These are phyloP conservation scores for Aphanocladium album DNA, from an alignment of 2,329 filamentous ascomycete genomes.

Conservation along the genomic window DNA sequence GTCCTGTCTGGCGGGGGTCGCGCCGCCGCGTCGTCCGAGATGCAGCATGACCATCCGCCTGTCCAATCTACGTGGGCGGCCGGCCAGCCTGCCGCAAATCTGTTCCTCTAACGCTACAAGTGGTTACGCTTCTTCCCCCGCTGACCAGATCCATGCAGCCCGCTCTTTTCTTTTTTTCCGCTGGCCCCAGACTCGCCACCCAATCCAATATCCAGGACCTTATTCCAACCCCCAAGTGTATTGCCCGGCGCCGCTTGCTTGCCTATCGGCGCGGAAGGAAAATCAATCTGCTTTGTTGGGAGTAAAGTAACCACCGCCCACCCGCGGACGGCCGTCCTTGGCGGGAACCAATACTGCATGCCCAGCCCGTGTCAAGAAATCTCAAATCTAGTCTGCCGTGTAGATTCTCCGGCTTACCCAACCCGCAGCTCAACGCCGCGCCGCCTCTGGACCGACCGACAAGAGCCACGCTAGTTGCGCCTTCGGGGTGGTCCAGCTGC, in stretches of 20 bases:
- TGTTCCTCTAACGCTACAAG: background rate
- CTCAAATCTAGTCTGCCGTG: background rate
- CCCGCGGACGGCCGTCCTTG: background rate
- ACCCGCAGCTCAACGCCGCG: constrained; percentile 5
- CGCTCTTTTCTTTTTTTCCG: background rate
- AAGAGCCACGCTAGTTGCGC: constrained; percentile 1
- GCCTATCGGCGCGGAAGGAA: background rate
- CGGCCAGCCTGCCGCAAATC: constrained; percentile 6
- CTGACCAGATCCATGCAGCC: background rate
- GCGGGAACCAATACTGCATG: background rate
- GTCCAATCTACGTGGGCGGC: background rate
- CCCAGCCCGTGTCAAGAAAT: background rate
- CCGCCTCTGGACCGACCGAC: background rate
- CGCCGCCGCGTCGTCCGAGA: background rate
- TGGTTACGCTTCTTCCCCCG: background rate
- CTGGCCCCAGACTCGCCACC: background rate
- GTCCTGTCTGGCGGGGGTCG: background rate
- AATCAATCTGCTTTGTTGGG: background rate
- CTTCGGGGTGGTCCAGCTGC: constrained; percentile 9
- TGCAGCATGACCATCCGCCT: background rate
- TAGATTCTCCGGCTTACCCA: background rate
- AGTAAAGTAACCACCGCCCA: background rate
- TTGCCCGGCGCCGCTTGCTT: background rate
- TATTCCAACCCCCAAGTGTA: background rate
- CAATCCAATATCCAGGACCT: background rate